A percentile compares a stretch with the other conserved stretches of the same genome.
phyloP scores from a whole-genome alignment of 2,329 filamentous ascomycete species.

The Lachnellula cervina region DNA sequence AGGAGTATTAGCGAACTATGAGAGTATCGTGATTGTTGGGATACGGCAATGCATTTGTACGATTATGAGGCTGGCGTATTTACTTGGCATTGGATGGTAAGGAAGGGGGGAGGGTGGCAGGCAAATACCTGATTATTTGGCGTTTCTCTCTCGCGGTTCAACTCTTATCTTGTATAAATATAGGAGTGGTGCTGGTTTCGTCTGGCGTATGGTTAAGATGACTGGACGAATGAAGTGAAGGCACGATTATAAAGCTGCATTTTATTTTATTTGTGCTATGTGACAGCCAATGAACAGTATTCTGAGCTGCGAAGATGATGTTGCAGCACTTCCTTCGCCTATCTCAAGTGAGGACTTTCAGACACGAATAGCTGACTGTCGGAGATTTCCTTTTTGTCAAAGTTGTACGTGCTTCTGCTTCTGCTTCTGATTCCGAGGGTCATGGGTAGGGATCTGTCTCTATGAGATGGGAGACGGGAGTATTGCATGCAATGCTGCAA shows the following conservation, averaged over 20 bases:
- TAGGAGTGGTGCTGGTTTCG: neutral
- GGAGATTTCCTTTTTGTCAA: too few relatives aligned
- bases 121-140: neutral
- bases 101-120: neutral
- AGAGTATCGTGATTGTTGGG: neutral
- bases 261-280: neutral
- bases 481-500: too few relatives aligned
- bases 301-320: neutral
- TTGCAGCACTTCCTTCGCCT: too few relatives aligned
- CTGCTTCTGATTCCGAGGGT: too few relatives aligned
- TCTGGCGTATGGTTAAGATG: neutral
- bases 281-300: neutral
- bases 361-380: too few relatives aligned
- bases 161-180: neutral
- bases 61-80: constrained; percentile 17
- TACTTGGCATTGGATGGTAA: constrained; percentile 7
- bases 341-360: too few relatives aligned
- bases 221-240: neutral
- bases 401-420: too few relatives aligned
- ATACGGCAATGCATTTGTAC: constrained; percentile 13
- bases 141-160: neutral
- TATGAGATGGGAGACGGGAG: too few relatives aligned
- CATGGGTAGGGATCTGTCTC: too few relatives aligned
- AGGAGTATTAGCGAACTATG: constrained; percentile 43
- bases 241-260: neutral